A percentile compares a stretch with the other conserved stretches of the same genome.
phyloP scores from a whole-genome alignment of 1,284 basidiomycete genomes.

The Cutaneotrichosporon sp. region DNA sequence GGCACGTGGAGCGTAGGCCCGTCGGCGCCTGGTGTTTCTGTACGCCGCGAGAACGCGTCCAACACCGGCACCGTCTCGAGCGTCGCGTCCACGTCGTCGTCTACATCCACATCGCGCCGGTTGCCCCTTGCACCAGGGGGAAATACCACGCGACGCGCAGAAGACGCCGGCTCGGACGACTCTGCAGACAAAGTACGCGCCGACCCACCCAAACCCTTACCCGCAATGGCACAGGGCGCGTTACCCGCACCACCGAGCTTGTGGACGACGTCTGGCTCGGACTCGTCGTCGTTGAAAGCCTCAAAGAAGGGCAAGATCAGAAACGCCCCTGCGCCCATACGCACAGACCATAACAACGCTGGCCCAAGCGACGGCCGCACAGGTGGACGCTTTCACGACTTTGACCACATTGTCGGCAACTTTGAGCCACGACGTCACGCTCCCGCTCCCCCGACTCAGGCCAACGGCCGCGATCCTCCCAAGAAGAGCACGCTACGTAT shows the following conservation, averaged over 20 bases:
- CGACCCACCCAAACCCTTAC: conserved; percentile 10
- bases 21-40: conserved; percentile 1
- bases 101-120: conserved; percentile 2
- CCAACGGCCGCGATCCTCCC: conserved; percentile 3
- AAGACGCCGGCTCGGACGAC: not conserved
- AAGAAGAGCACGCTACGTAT: conserved; percentile 1
- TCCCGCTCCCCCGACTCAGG: conserved; percentile 10
- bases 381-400: conserved; percentile 34
- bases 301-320: conserved; percentile 11
- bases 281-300: not conserved
- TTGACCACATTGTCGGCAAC: conserved; percentile 15
- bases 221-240: conserved; percentile 21
- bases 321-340: conserved; percentile 20
- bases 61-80: conserved; percentile 1
- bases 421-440: conserved; percentile 12
- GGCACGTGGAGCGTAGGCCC: conserved; percentile 8
- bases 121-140: not conserved
- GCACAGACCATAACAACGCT: conserved; percentile 26
- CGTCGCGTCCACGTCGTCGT: conserved; percentile 3
- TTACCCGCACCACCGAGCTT: conserved; percentile 14
- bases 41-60: conserved; percentile 1
- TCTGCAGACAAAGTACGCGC: conserved; percentile 5
- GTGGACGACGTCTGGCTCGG: conserved; percentile 1
- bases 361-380: conserved; percentile 29
- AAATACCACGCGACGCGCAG: conserved; percentile 1